A percentile compares a stretch with the other conserved stretches of the same genome.
Conservation (phyloP, 1,284 basidiomycete species). For the Ceratobasidium sp. region DNA sequence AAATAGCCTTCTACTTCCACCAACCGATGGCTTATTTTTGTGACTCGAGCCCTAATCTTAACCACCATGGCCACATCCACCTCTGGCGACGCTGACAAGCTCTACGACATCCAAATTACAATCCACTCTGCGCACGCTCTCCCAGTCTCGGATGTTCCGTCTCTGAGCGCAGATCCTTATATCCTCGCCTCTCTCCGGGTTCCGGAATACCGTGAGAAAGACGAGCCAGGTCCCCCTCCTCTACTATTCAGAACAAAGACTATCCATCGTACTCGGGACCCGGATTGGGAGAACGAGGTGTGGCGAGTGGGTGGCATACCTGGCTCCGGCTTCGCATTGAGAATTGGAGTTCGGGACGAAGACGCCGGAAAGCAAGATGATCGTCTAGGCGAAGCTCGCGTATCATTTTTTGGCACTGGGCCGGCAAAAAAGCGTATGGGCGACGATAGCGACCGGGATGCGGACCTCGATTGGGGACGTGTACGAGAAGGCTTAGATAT, state of each 20-base stretch:
- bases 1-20: background rate
- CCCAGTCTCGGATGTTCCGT: conserved; percentile 28
- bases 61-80: conserved; percentile 15
- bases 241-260: conserved; percentile 62
- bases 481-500: conserved; percentile 53
- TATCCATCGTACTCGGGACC: conserved; percentile 58
- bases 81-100: background rate
- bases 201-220: conserved; percentile 1
- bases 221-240: conserved; percentile 49
- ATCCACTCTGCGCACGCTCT: conserved; percentile 35
- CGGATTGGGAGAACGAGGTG: conserved; percentile 58
- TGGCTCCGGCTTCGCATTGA: conserved; percentile 58
- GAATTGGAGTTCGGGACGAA: conserved; percentile 61
- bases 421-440: conserved; percentile 14
- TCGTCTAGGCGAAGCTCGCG: conserved; percentile 59
- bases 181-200: conserved; percentile 59
- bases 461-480: conserved; percentile 49
- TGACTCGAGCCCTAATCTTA: background rate
- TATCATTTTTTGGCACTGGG: conserved; percentile 45
- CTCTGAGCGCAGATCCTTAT: conserved; percentile 60
- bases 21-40: no score
- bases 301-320: conserved; percentile 65
- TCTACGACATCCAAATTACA: conserved; percentile 30
- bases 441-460: conserved; percentile 25
- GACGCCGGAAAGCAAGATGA: conserved; percentile 63